phyloP scores from a whole-genome alignment of 768 basidiomycete genomes.

The Paxillus rubicundulus region DNA sequence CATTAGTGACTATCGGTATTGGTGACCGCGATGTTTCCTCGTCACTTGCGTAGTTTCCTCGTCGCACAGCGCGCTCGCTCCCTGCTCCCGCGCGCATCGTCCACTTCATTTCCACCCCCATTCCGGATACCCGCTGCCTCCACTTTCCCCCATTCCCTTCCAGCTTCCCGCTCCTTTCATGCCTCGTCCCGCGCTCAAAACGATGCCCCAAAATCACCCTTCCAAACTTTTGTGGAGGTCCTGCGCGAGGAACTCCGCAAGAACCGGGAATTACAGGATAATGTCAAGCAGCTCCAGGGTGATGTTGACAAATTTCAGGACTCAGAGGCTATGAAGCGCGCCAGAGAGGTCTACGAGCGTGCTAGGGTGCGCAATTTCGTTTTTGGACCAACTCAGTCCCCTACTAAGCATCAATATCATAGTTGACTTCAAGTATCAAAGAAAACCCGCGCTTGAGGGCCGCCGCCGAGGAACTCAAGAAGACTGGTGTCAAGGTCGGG shows the following conservation, averaged over 20 bases:
- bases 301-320: constrained; percentile 98
- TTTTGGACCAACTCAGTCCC: neutral
- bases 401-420: constrained; percentile 7
- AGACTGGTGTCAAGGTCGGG: constrained; percentile 85
- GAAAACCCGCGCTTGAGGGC: constrained; percentile 91
- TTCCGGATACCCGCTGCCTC: constrained; percentile 29
- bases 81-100: constrained; percentile 10
- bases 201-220: constrained; percentile 86
- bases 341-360: constrained; percentile 88
- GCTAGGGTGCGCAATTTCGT: constrained; percentile 68
- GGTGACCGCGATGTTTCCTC: constrained; percentile 40
- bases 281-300: constrained; percentile 95
- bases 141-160: constrained; percentile 7
- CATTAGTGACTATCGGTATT: neutral
- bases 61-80: constrained; percentile 28
- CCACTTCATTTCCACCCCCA: constrained; percentile 18
- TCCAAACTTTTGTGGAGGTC: constrained; percentile 94
- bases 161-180: constrained; percentile 47
- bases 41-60: constrained; percentile 43
- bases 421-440: constrained; percentile 93
- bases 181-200: constrained; percentile 59
- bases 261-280: constrained; percentile 92
- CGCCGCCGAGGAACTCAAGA: constrained; percentile 90
- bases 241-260: constrained; percentile 90
- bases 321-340: constrained; percentile 92